Evolutionary conservation across 345 rosid species (phyloP).

Genomic region (Rhodamnia argentea): DNA sequence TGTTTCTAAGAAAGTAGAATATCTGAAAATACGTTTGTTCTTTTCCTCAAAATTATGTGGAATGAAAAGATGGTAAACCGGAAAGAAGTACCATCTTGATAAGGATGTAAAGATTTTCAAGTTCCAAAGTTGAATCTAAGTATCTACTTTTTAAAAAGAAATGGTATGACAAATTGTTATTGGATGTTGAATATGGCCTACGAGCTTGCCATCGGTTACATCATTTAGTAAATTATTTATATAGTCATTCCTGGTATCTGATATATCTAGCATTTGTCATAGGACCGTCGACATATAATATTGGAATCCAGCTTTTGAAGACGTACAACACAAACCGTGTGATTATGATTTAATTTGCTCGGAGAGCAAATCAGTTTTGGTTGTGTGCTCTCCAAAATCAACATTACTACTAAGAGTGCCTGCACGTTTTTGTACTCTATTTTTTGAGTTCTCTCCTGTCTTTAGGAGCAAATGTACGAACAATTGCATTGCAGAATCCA

Average conservation of each 20-base stretch:
- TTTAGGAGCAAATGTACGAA: background rate
- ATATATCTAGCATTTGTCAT: background rate
- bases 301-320: background rate
- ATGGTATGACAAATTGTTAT: fast-evolving
- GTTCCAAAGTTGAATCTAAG: background rate
- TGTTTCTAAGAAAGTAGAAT: background rate
- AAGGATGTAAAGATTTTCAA: background rate
- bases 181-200: background rate
- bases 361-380: background rate
- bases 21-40: background rate
- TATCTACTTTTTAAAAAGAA: background rate
- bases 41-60: background rate
- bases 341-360: background rate
- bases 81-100: background rate
- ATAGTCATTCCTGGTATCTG: background rate
- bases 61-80: background rate
- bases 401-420: background rate
- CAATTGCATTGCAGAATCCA: background rate
- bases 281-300: background rate
- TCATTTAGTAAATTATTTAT: background rate
- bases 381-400: background rate
- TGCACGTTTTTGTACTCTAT: background rate
- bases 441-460: background rate
- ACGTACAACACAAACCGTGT: background rate
- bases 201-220: background rate